A percentile compares a stretch with the other conserved stretches of the same genome.
Conservation (phyloP, 768 basidiomycete species). For the Boletus barrowsii region DNA sequence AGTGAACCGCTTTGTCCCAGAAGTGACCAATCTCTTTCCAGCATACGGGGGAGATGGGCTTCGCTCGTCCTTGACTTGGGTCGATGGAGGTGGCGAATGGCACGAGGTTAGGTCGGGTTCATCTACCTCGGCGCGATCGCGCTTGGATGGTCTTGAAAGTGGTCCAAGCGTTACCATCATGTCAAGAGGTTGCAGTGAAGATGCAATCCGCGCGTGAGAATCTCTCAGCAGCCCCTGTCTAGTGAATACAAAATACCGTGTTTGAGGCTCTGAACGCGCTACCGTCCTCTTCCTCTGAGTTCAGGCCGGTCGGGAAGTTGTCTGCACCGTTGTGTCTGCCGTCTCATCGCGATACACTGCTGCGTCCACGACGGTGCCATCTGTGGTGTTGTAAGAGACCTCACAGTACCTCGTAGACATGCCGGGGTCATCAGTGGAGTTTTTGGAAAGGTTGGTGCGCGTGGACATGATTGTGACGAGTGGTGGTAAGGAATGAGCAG, state of each 20-base stretch:
- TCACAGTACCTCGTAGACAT: neutral
- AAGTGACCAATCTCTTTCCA: slow-evolving; percentile 22
- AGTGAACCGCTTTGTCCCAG: slow-evolving; percentile 27
- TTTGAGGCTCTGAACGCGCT: neutral
- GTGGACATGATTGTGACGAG: neutral
- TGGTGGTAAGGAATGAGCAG: too few relatives aligned
- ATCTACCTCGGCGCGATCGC: neutral
- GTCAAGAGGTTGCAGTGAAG: neutral
- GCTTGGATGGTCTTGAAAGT: slow-evolving; percentile 15
- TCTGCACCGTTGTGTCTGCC: neutral
- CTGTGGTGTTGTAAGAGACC: neutral
- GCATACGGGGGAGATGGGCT: slow-evolving; percentile 11
- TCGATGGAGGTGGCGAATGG: neutral
- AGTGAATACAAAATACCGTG: too few relatives aligned
- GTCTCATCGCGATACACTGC: neutral
- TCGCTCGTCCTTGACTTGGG: slow-evolving; percentile 20
- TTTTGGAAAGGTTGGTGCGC: neutral
- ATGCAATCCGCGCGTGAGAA: neutral
- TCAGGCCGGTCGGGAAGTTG: neutral
- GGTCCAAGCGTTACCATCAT: slow-evolving; percentile 1
- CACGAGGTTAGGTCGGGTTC: too few relatives aligned
- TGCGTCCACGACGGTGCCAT: neutral
- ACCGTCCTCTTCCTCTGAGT: neutral
- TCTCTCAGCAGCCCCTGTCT: neutral
- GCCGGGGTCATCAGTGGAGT: too few relatives aligned